Evolutionary conservation across 2,329 filamentous ascomycete species (phyloP), one percentile per base, ranked within the genome.

Genomic region (Alternaria incomplexa): DNA sequence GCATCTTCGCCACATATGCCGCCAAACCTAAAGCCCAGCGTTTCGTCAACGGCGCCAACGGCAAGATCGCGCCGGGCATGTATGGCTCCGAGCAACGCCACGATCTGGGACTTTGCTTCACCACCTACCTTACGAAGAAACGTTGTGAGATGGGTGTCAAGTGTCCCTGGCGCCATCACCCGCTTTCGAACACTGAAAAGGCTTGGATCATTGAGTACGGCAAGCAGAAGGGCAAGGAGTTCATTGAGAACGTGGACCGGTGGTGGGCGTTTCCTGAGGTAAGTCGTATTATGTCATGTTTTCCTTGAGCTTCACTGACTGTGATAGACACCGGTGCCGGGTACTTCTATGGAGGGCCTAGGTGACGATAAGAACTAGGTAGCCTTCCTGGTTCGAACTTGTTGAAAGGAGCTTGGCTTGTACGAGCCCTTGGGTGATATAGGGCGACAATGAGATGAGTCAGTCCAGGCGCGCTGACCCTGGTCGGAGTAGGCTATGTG

Each of bases 121-220:
- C 55, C 8, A 66, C 66, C 0, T 68, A 67, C 17, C 58, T 59
- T 13, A 68, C 66, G 17, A 30, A 20, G 11, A 26, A 28, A 13
- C 12, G 23, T 7, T 68, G 66, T 45, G 59, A 66, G 44, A 63
- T 65, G 50, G 64, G 62, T 1, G 10, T 55, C 12, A 43, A 26
- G 11, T 68, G 66, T 46, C 58, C 64, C 9, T 68, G 66, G 66
- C 64, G 66, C 13, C 66, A 68, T 47, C 64, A 67, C 36, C 62
- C 61, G 5, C 36, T 68, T 11, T 60, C 61, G 17, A 45, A 56
- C 0, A 22, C 36, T 1, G 64, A 69, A 30, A 15, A 28, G 22
- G 48, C 46, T 6, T 69, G 66, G 66, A 63, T 67, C 15, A 6
- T 58, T 0, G 43, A 44, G 6, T 28, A 53, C 3, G 47, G 58